Percentiles rank a stretch among this genome's conserved stretches.
phyloP scores from a whole-genome alignment of 2,329 filamentous ascomycete genomes.

The Fusarium austroafricanum region DNA sequence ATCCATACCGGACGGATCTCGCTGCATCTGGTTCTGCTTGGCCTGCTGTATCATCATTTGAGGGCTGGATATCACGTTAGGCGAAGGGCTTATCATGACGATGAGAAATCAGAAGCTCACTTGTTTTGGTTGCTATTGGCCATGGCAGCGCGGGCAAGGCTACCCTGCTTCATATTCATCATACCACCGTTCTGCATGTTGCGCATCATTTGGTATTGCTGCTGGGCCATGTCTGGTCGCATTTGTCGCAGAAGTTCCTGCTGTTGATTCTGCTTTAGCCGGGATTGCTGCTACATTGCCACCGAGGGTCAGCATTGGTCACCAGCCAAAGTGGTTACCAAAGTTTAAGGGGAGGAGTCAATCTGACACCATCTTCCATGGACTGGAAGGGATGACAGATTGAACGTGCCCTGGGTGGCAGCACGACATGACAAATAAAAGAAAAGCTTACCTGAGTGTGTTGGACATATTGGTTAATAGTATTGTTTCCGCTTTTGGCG shows the following conservation, averaged over 20 bases:
- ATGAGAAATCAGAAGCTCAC: slow-evolving; percentile 59
- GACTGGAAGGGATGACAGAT: slow-evolving; percentile 14
- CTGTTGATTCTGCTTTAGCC: slow-evolving; percentile 79
- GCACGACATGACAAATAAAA: slow-evolving; percentile 11
- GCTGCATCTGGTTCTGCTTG: slow-evolving; percentile 85
- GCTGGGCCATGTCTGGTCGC: slow-evolving; percentile 69
- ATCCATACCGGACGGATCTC: slow-evolving; percentile 88
- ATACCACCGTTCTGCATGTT: slow-evolving; percentile 72
- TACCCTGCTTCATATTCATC: slow-evolving; percentile 69
- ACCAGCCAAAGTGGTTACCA: slow-evolving; percentile 39
- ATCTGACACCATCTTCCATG: slow-evolving; percentile 22
- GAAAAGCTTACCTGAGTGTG: slow-evolving; percentile 74
- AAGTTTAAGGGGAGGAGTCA: slow-evolving; percentile 36
- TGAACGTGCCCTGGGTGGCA: slow-evolving; percentile 25
- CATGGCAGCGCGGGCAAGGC: slow-evolving; percentile 79
- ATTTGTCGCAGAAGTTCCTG: slow-evolving; percentile 81
- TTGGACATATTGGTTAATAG: slow-evolving; percentile 79
- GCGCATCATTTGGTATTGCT: slow-evolving; percentile 74
- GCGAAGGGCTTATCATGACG: neutral
- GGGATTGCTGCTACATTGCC: slow-evolving; percentile 69
- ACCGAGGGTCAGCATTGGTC: slow-evolving; percentile 35
- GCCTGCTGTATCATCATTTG: slow-evolving; percentile 79
- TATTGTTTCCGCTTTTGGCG: slow-evolving; percentile 70
- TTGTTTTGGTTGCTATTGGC: slow-evolving; percentile 81
- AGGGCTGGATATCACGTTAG: slow-evolving; percentile 59